Conservation (phyloP, 768 basidiomycete species). For the Serpula lacrymans region DNA sequence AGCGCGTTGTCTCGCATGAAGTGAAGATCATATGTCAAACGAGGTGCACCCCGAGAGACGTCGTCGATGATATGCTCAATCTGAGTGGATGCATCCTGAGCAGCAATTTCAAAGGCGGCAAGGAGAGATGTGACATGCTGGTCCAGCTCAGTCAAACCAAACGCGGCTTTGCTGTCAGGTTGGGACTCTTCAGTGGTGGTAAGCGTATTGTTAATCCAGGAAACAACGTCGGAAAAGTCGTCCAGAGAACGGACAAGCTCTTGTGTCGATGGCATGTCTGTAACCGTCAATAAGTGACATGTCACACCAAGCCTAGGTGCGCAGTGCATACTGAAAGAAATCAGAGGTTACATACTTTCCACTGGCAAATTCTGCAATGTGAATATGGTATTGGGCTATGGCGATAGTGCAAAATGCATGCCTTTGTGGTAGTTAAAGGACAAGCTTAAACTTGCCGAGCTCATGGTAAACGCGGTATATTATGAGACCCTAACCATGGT, state of each 20-base stretch:
- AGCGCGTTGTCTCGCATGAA: conserved; percentile 94
- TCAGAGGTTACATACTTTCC: too few species aligned
- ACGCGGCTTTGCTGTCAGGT: conserved; percentile 28
- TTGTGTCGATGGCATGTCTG: conserved; percentile 34
- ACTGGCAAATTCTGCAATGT: too few species aligned
- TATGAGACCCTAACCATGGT: too few species aligned
- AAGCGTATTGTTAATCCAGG: conserved; percentile 73
- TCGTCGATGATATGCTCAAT: conserved; percentile 91
- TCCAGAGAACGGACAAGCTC: conserved; percentile 55
- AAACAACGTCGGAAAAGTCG: conserved; percentile 54
- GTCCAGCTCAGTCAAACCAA: conserved; percentile 60
- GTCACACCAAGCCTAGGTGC: too few species aligned
- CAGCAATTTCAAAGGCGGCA: conserved; percentile 78
- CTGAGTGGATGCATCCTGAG: conserved; percentile 82
- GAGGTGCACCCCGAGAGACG: conserved; percentile 85
- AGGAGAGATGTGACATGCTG: conserved; percentile 72
- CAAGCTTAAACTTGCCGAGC: too few species aligned
- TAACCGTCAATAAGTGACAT: conserved; percentile 17
- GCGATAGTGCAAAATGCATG: too few species aligned
- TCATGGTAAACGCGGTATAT: too few species aligned
- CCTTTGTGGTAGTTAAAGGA: too few species aligned
- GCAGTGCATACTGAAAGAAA: too few species aligned
- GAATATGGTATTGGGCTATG: too few species aligned
- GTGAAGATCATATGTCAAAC: conserved; percentile 92
- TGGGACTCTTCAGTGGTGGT: too few species aligned